phyloP scores from a whole-genome alignment of 2,329 filamentous ascomycete species.

The Talaromyces sp. region DNA sequence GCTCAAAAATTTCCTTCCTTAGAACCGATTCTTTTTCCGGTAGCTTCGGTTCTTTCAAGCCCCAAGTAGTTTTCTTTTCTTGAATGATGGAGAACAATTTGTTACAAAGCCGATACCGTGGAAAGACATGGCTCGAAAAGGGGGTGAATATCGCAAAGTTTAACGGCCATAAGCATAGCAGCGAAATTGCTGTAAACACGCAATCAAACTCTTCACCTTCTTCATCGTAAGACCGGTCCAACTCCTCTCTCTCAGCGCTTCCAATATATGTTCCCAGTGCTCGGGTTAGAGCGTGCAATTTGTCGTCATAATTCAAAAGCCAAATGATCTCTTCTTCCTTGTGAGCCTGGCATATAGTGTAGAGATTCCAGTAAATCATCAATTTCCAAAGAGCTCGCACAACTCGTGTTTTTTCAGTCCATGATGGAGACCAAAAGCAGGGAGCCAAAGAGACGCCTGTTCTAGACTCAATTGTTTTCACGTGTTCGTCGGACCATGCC shows the following conservation, averaged over 20 bases:
- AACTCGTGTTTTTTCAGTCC: conserved; percentile 4
- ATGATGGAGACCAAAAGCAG: conserved; percentile 1
- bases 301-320: neutral
- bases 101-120: no score
- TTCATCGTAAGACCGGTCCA: no score
- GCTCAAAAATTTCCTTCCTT: neutral
- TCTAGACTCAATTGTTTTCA: neutral
- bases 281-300: neutral
- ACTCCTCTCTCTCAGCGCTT: neutral
- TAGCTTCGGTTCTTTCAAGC: neutral
- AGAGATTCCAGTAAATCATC: conserved; percentile 4
- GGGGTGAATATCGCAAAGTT: neutral
- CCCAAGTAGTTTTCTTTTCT: neutral
- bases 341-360: neutral
- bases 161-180: no score
- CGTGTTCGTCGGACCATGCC: neutral
- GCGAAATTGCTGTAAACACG: neutral
- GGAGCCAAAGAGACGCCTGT: neutral
- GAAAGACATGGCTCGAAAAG: neutral
- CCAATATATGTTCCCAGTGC: neutral
- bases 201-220: conserved; percentile 3
- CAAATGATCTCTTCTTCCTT: neutral
- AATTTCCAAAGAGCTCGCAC: conserved; percentile 1
- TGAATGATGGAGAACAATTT: neutral
- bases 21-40: neutral